Conservation (phyloP, 2,329 filamentous ascomycete species). For the Passalora sequoiae region DNA sequence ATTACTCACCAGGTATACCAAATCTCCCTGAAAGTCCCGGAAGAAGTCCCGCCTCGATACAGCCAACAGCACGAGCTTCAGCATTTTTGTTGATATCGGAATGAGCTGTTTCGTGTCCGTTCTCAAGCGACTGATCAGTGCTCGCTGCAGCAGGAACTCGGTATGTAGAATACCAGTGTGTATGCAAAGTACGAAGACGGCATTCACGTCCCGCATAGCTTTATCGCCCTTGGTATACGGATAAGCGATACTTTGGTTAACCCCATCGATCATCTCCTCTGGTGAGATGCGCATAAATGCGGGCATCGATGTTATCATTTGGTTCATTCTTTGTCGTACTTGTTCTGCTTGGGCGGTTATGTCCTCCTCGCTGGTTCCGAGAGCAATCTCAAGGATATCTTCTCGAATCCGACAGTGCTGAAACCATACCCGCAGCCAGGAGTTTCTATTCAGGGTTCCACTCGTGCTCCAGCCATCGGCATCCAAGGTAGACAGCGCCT, state of each 20-base stretch:
- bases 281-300: slow-evolving; percentile 29
- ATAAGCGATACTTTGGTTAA: slow-evolving; percentile 9
- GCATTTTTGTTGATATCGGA: slow-evolving; percentile 35
- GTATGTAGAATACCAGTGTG: slow-evolving; percentile 48
- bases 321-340: slow-evolving; percentile 36
- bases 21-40: slow-evolving; percentile 41
- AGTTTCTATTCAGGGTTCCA: slow-evolving; percentile 42
- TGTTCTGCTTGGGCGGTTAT: slow-evolving; percentile 38
- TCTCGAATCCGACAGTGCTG: slow-evolving; percentile 51
- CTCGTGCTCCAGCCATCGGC: slow-evolving; percentile 50
- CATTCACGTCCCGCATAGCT: slow-evolving; percentile 35
- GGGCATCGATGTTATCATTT: slow-evolving; percentile 35
- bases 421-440: slow-evolving; percentile 44
- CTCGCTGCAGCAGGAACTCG: slow-evolving; percentile 54
- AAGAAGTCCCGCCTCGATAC: slow-evolving; percentile 39
- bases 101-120: slow-evolving; percentile 34
- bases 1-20: slow-evolving; percentile 33
- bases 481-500: slow-evolving; percentile 42
- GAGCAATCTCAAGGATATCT: slow-evolving; percentile 55
- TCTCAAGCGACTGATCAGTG: slow-evolving; percentile 46
- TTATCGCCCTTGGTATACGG: slow-evolving; percentile 15
- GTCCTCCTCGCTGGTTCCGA: slow-evolving; percentile 40
- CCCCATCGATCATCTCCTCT: slow-evolving; percentile 25
- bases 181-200: slow-evolving; percentile 40
- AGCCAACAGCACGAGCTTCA: slow-evolving; percentile 36